Base-by-base conservation (phyloP, 192 early-diverging fungal genomes). In the Backusella morwellensis region DNA sequence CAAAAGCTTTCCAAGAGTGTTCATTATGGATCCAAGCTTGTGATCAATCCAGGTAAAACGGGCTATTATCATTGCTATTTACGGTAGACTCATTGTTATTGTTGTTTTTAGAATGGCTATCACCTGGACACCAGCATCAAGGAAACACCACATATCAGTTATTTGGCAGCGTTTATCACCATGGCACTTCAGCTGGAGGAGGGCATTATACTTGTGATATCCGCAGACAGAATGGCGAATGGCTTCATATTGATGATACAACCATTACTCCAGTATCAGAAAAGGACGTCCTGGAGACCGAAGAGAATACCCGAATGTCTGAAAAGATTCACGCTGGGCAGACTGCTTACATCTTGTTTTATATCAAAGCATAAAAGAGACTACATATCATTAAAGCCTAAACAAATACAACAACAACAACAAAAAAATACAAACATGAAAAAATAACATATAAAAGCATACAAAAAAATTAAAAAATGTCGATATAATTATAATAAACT, bases 181-280 rank as follows among this genome's bases (percentile, higher is more conserved):
- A 98, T 81, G 97, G 98, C 3, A 82, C 82, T 63, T 86, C 87
- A 32, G 93, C 96, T 19, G 91, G 86, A 15, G 97, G 96, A 38
- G 98, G 98, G 8, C 98, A 99, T 78, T 99, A 99, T 84, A 99
- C 98, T 3, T 97, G 95, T 85, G 95, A 97, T 85, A 87, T 99
- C 6, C 76, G 86, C 70, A 86, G 92, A 68, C 85, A 91, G 9
- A 86, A 87, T 66, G 81, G 87, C 47, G 86, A 92, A 73, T 99
- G 98, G 98, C 88, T 97, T 67, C 92, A 92, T 54, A 92, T 98
- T 50, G 97, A 99, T 81, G 98, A 99, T 80, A 91, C 91, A 19
- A 89, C 85, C 36, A 93, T 99, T 56, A 82, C 80, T 14, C 74
- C 75, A 35, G 82, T 90, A 26, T 69, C 82, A n/a, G 89, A 81